A percentile compares a stretch with the other conserved stretches of the same genome.
These are phyloP conservation scores for Candida taoyuanica DNA, from an alignment of 805 yeast genomes.

Conservation along the genomic window DNA sequence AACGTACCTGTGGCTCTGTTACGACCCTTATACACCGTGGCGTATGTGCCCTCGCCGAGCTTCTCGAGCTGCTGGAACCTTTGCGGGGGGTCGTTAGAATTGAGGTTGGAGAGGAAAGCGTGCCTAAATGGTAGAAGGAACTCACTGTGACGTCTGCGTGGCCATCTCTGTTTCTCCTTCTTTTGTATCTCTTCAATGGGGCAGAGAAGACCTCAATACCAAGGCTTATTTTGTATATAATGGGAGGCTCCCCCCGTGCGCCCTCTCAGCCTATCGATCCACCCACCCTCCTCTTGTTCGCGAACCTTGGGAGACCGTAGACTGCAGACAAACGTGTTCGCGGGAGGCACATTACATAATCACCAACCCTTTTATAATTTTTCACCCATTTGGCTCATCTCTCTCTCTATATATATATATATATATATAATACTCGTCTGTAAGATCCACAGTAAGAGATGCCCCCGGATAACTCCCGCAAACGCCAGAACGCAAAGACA, in stretches of 20 bases:
- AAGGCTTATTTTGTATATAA: no score
- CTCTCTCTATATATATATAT: no score
- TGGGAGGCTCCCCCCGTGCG: not conserved
- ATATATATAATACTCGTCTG: no score
- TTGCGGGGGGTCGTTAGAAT: not conserved
- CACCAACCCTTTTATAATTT: not conserved
- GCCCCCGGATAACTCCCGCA: constrained; percentile 14
- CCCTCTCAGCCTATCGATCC: no score
- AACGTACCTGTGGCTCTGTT: constrained; percentile 81
- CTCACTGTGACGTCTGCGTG: constrained; percentile 26
- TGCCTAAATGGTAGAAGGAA: no score
- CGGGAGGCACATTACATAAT: no score
- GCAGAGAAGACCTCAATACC: no score
- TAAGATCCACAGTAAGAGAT: no score
- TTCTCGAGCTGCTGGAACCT: constrained; percentile 55
- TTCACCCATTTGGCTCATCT: not conserved
- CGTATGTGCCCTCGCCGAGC: constrained; percentile 94
- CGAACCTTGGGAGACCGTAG: no score
- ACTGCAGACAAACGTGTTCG: no score
- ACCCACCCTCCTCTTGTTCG: no score
- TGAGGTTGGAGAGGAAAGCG: no score
- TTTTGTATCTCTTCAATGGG: not conserved
- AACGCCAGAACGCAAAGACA: constrained; percentile 11
- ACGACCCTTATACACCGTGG: constrained; percentile 95
- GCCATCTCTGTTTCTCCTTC: constrained; percentile 11